Percentiles rank a stretch among this genome's conserved stretches.
These are phyloP conservation scores for Suillus sp. DNA, from an alignment of 768 basidiomycete genomes.

Conservation along the genomic window DNA sequence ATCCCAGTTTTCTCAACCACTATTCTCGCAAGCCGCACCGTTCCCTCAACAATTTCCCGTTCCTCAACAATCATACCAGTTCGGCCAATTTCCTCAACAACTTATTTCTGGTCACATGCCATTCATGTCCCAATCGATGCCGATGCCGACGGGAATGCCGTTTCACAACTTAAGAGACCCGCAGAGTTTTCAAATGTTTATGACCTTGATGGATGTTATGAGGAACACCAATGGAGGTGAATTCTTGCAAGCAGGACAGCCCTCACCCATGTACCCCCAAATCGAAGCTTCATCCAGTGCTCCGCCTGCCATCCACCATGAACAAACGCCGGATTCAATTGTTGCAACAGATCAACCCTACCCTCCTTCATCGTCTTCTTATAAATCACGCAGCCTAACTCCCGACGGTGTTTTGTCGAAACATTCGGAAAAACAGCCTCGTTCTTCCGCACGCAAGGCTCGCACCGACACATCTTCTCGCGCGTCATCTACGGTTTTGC, in stretches of 20 bases:
- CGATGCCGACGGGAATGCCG: background rate
- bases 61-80: slow-evolving; percentile 9
- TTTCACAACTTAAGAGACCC: slow-evolving; percentile 5
- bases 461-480: slow-evolving; percentile 13
- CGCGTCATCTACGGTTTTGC: slow-evolving; percentile 11
- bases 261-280: slow-evolving; percentile 7
- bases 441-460: slow-evolving; percentile 10
- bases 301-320: background rate
- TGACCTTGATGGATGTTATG: slow-evolving; percentile 18
- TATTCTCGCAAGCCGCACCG: slow-evolving; percentile 19
- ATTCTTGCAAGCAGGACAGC: slow-evolving; percentile 9
- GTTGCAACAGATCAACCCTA: background rate
- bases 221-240: slow-evolving; percentile 13
- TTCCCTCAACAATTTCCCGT: slow-evolving; percentile 22
- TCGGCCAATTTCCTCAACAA: slow-evolving; percentile 2
- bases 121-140: background rate
- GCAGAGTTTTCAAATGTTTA: slow-evolving; percentile 6
- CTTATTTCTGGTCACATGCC: slow-evolving; percentile 2
- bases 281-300: slow-evolving; percentile 8
- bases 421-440: background rate
- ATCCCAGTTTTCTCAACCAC: slow-evolving; percentile 24
- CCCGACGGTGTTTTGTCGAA: background rate
- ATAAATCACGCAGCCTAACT: slow-evolving; percentile 1
- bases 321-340: slow-evolving; percentile 1
- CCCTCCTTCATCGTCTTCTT: slow-evolving; percentile 11